Evolutionary conservation across 2,329 filamentous ascomycete genomes (phyloP), one percentile per base, ranked within the genome.

Genomic region (Erysiphe neolycopersici): DNA sequence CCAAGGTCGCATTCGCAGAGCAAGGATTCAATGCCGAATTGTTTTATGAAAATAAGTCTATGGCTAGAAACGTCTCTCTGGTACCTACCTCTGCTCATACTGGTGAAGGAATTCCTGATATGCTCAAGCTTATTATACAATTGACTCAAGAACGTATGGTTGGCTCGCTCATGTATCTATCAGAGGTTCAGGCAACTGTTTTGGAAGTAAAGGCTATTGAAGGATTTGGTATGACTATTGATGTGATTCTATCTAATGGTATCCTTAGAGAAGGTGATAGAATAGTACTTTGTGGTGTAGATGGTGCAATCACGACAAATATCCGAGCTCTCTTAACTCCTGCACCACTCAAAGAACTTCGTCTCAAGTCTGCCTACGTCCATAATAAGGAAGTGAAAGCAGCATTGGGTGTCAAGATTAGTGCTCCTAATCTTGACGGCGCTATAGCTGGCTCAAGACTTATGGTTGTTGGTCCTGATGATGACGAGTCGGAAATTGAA

Each of bases 351-450:
- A 89, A 83, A 58, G 89, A 98, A 60, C 63, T 98, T 50, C 84
- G 91, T 59, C 73, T 98, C 54, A 95, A 95, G 64, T 93, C 85
- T 3, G 71, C 77, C 49, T 98, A 98, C 56, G 87, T 98, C 29
- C 91, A 98, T 67, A 94, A 98, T 67, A 95, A 98, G 66, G 84
- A 93, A 61, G 85, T 94, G 64, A 98, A 94, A 68, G 89, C 91
- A 17, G 84, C 89, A 9, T 72, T 98, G 56, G 89, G 89, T 79
- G 83, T 98, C 61, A 98, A 98, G 72, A 95, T 98, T 58, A 84
- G 84, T 49, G 89, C 87, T 38, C 91, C 93, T 53, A 84, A 85
- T 49, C 78, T 98, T 18, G 89, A 98, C 60, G 78, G 82, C 48
- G 89, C 91, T 52, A 95, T 98, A 60, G 89, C 89, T 48, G 89